Evolutionary conservation across 495 filamentous ascomycete genomes (phyloP), one percentile per base, ranked within the genome.

Genomic region (Penicillium alfredii): DNA sequence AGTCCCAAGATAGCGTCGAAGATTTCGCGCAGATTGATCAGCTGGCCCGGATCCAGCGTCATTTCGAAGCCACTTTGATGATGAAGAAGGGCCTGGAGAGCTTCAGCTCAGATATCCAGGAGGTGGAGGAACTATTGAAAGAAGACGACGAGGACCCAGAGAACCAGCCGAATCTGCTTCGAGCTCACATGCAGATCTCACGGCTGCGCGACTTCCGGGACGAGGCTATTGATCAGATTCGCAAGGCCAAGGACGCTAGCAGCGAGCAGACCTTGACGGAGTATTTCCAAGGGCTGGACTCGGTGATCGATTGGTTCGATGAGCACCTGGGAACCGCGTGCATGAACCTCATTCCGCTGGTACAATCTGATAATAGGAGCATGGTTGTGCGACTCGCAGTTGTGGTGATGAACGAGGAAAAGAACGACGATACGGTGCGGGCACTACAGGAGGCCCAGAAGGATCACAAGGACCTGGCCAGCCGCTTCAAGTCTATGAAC

Each of bases 1-100:
- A 97, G 59, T 85, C 87, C 32, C 90, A 97, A 66, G 81, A 84
- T 51, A 94, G 94, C 77, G 94, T 97, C 39, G 77, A 81, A 40
- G 92, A 97, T 66, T 99, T 99, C 56, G 86, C 93, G 22, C 86
- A 92, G 53, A 95, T 99, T 62, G 95, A 96, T 58, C 68, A 86
- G 45, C 80, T 97, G 25, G 87, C 88, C 14, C 84, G 90, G 60
- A 86, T 93, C 17, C 92, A 99, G 63, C 74, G 88, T 40, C 94
- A 97, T 57, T 97, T 97, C 53, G 81, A 84, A 35, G 84, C 85
- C 17, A 88, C 92, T 30, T 78, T 95, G 66, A 74, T 80, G 48
- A 96, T 99, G 86, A 86, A 89, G 61, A 74, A 72, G 30, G 86
- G 88, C 39, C 72, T 99, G 45, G 86, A 93, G 56, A 81, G 71